A percentile compares a stretch with the other conserved stretches of the same genome.
Conservation (phyloP, 2,329 filamentous ascomycete genomes). For the Thelonectria rubi region DNA sequence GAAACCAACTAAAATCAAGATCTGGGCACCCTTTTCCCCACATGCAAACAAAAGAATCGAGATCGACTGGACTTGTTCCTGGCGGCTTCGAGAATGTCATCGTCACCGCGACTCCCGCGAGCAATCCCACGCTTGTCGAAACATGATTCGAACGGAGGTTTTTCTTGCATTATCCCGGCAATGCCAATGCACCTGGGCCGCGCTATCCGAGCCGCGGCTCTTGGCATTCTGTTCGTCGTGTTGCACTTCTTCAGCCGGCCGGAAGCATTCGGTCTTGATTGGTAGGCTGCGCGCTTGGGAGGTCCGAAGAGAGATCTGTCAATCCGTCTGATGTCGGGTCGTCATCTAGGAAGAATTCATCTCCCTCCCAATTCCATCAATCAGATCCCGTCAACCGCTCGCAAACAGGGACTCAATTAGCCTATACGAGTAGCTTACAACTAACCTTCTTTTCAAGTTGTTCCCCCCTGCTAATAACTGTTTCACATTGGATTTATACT, state of each 20-base stretch:
- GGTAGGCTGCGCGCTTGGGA: background rate
- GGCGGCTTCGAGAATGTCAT: background rate
- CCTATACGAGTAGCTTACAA: background rate
- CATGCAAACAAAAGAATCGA: background rate
- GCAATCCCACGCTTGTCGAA: background rate
- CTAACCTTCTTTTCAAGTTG: background rate
- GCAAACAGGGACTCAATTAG: background rate
- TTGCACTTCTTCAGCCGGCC: background rate
- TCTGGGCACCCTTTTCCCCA: background rate
- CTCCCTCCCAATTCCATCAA: background rate
- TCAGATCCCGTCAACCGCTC: background rate
- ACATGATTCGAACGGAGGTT: background rate
- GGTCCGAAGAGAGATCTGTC: no score
- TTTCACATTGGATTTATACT: background rate
- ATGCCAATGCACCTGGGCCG: background rate
- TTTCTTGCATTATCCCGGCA: background rate
- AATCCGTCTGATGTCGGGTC: no score
- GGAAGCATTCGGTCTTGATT: background rate
- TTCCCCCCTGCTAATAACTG: background rate
- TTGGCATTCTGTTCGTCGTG: background rate
- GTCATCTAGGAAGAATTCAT: background rate
- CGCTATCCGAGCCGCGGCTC: background rate
- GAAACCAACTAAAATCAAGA: background rate
- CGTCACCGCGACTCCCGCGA: background rate
- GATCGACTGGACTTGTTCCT: background rate